A percentile compares a stretch with the other conserved stretches of the same genome.
These are phyloP conservation scores for Maudiozyma serrabonitensis DNA, from an alignment of 805 yeast species.

Conservation along the genomic window DNA sequence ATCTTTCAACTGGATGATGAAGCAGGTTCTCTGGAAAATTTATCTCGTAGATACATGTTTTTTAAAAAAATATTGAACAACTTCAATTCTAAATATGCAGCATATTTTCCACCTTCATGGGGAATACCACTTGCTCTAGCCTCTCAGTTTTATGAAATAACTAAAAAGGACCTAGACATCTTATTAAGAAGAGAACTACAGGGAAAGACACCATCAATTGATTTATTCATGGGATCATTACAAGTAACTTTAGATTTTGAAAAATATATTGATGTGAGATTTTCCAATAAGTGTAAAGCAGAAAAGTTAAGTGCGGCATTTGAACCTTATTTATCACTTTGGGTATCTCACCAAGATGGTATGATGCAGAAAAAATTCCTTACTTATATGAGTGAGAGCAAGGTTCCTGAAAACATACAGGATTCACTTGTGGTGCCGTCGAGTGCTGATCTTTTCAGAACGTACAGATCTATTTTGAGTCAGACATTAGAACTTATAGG, in stretches of 20 bases:
- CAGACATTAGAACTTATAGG: conserved; percentile 54
- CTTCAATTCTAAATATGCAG: conserved; percentile 42
- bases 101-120: conserved; percentile 66
- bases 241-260: conserved; percentile 82
- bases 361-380: conserved; percentile 50
- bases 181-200: conserved; percentile 38
- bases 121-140: conserved; percentile 53
- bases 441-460: conserved; percentile 76
- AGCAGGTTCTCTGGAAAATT: conserved; percentile 88
- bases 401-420: conserved; percentile 40
- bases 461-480: conserved; percentile 60
- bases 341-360: conserved; percentile 81
- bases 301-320: conserved; percentile 52
- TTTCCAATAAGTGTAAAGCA: conserved; percentile 37
- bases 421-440: conserved; percentile 69
- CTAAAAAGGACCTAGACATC: conserved; percentile 54
- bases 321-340: conserved; percentile 73
- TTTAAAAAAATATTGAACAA: conserved; percentile 60
- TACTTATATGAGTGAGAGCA: conserved; percentile 52
- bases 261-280: conserved; percentile 52
- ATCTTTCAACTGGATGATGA: conserved; percentile 79
- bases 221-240: conserved; percentile 56
- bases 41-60: conserved; percentile 71
- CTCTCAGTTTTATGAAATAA: conserved; percentile 52
- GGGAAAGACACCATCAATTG: conserved; percentile 42